Evolutionary conservation across 2,329 filamentous ascomycete genomes (phyloP).

Genomic region (Trichophyton mentagrophytes): DNA sequence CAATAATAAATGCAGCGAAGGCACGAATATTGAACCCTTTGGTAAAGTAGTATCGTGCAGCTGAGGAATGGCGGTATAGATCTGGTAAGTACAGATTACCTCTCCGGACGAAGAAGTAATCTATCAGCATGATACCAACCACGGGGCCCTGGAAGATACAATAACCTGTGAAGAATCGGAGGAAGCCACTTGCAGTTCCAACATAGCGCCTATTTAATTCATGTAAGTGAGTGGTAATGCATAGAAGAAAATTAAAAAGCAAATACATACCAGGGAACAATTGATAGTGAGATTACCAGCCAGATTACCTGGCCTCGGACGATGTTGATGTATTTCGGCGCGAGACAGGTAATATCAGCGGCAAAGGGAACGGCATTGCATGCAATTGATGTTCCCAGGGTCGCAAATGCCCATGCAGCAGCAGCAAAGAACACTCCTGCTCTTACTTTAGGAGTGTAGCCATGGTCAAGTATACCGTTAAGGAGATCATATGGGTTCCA

Average conservation of each 20-base stretch:
- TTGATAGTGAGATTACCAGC: conserved; percentile 20
- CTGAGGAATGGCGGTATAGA: conserved; percentile 19
- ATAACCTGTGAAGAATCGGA: conserved; percentile 17
- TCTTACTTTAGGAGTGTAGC: conserved; percentile 21
- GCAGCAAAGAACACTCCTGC: conserved; percentile 25
- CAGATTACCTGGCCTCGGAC: conserved; percentile 23
- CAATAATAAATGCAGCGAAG: conserved; percentile 16
- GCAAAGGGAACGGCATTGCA: conserved; percentile 26
- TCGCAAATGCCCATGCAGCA: conserved; percentile 16
- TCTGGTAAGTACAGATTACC: conserved; percentile 25
- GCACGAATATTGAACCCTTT: conserved; percentile 21
- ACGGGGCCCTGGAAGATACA: conserved; percentile 16
- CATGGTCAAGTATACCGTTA: conserved; percentile 26
- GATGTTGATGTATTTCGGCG: conserved; percentile 24
- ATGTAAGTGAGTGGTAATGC: neutral
- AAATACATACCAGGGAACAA: conserved; percentile 25
- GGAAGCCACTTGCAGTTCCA: conserved; percentile 16
- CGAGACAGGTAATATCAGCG: conserved; percentile 23
- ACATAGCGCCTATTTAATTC: conserved; percentile 14
- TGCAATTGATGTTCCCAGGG: conserved; percentile 16
- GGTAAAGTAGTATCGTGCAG: conserved; percentile 24
- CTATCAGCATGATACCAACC: conserved; percentile 23
- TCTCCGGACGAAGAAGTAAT: conserved; percentile 24
- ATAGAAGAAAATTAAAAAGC: neutral
- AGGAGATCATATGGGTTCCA: conserved; percentile 30